Evolutionary conservation across 495 filamentous ascomycete genomes (phyloP).

Genomic region (Penicillium alfredii): DNA sequence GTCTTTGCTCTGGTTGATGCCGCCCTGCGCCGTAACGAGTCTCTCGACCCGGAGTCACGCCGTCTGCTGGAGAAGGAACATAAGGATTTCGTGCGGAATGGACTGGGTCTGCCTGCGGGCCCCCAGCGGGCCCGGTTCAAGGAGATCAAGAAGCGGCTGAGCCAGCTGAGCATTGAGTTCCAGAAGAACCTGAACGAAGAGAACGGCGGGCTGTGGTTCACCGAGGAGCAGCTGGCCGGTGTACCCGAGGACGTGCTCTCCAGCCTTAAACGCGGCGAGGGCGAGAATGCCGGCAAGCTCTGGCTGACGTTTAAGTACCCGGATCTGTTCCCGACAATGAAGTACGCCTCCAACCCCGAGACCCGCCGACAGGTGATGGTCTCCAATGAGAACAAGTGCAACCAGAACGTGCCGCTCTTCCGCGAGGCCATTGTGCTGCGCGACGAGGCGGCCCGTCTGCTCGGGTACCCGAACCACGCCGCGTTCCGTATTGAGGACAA

Average conservation of each 20-base stretch:
- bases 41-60: slow-evolving; percentile 58
- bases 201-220: slow-evolving; percentile 62
- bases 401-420: slow-evolving; percentile 81
- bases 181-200: slow-evolving; percentile 67
- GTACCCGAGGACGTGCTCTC: slow-evolving; percentile 57
- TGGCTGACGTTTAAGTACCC: slow-evolving; percentile 66
- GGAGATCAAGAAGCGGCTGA: slow-evolving; percentile 66
- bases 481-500: slow-evolving; percentile 89
- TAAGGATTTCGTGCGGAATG: slow-evolving; percentile 60
- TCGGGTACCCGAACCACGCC: slow-evolving; percentile 91
- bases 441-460: slow-evolving; percentile 84
- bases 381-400: slow-evolving; percentile 73
- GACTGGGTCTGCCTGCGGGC: slow-evolving; percentile 55
- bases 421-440: slow-evolving; percentile 79
- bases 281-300: slow-evolving; percentile 60
- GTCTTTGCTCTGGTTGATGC: slow-evolving; percentile 58
- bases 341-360: slow-evolving; percentile 54
- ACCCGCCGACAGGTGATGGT: slow-evolving; percentile 53
- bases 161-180: slow-evolving; percentile 59
- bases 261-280: slow-evolving; percentile 65
- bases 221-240: slow-evolving; percentile 53
- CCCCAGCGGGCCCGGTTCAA: slow-evolving; percentile 60
- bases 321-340: slow-evolving; percentile 59
- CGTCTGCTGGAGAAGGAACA: slow-evolving; percentile 63
- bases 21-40: slow-evolving; percentile 51